A percentile compares a stretch with the other conserved stretches of the same genome.
Conservation (phyloP, 2,329 filamentous ascomycete species). For the Phaeosphaeriaceae sp. region DNA sequence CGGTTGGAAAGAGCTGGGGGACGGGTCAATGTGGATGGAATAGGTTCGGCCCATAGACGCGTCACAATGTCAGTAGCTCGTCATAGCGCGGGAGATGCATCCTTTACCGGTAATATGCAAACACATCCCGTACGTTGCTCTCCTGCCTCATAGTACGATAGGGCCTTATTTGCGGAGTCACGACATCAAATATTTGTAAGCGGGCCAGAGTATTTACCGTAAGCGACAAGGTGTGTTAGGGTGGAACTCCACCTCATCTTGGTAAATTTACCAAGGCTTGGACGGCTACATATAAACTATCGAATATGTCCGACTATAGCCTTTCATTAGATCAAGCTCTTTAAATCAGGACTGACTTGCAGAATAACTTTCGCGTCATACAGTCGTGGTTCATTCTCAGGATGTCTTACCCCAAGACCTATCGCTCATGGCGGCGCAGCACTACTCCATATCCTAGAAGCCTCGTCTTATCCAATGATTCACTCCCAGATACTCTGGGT, state of each 20-base stretch:
- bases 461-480: constrained; percentile 15
- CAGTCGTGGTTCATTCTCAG: neutral
- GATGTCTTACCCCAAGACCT: constrained; percentile 22
- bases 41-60: too few species aligned
- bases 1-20: too few species aligned
- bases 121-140: too few species aligned
- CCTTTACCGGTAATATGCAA: too few species aligned
- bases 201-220: neutral
- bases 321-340: neutral
- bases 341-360: neutral
- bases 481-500: constrained; percentile 18
- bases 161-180: neutral
- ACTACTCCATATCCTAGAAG: constrained; percentile 13
- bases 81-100: too few species aligned
- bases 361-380: neutral
- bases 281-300: neutral
- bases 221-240: neutral
- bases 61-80: too few species aligned
- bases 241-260: neutral
- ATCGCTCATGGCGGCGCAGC: constrained; percentile 27
- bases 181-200: neutral
- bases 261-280: neutral
- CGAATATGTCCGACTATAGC: neutral
- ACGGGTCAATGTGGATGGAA: too few species aligned
- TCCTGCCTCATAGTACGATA: too few species aligned